phyloP scores from a whole-genome alignment of 108 stramenopile genomes.

The Pinguiococcus pyrenoidosus region DNA sequence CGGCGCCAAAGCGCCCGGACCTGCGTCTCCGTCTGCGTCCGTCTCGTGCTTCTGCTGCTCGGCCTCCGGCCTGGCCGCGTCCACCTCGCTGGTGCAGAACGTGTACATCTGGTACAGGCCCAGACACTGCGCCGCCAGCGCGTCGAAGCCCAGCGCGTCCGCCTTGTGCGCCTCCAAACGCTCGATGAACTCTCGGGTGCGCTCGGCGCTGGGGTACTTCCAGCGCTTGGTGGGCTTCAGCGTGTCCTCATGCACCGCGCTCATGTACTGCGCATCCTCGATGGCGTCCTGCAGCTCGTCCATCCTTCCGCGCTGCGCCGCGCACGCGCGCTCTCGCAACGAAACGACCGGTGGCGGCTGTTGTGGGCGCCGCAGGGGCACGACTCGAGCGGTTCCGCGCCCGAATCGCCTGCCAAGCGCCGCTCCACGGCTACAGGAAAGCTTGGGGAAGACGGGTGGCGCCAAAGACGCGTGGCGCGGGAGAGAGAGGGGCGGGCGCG shows the following conservation, averaged over 20 bases:
- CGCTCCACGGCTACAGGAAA: too few relatives aligned
- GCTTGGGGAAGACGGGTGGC: too few relatives aligned
- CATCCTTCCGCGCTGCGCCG: too few relatives aligned
- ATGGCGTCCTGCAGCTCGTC: slow-evolving; percentile 35
- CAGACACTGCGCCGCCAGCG: slow-evolving; percentile 5
- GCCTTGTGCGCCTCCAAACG: background rate
- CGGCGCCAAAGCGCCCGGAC: background rate
- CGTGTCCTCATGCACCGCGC: slow-evolving; percentile 22
- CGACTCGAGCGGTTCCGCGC: too few relatives aligned
- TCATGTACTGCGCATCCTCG: slow-evolving; percentile 30
- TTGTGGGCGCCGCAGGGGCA: too few relatives aligned
- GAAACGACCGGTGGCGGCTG: too few relatives aligned
- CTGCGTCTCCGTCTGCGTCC: background rate
- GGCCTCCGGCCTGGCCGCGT: too few relatives aligned
- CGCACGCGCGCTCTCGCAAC: too few relatives aligned
- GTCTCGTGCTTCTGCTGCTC: slow-evolving; percentile 1
- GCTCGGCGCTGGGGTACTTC: slow-evolving; percentile 21
- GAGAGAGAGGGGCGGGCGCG: too few relatives aligned
- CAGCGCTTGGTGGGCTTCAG: slow-evolving; percentile 26
- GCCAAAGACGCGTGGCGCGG: too few relatives aligned
- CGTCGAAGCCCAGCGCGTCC: slow-evolving; percentile 11
- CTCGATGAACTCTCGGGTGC: slow-evolving; percentile 16
- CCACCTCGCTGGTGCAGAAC: too few relatives aligned
- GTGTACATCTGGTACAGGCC: slow-evolving; percentile 31
- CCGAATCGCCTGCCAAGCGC: too few relatives aligned